Evolutionary conservation across 768 basidiomycete genomes (phyloP).

Genomic region (Auricularia sp.): DNA sequence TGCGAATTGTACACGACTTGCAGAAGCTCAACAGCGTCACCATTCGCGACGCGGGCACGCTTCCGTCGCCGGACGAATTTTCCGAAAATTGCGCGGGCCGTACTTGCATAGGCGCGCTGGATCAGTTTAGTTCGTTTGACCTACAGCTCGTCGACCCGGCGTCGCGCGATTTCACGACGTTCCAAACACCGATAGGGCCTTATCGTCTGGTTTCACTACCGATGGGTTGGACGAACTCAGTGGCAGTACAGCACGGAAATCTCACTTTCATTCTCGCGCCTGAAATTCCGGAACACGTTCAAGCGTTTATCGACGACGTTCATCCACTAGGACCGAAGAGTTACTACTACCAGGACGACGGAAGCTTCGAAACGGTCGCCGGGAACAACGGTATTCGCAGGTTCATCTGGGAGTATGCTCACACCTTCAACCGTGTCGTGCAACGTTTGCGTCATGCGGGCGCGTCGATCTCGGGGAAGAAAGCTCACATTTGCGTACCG

Average conservation of each 20-base stretch:
- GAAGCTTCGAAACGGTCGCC: constrained; percentile 24
- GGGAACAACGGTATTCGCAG: constrained; percentile 26
- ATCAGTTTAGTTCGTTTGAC: constrained; percentile 25
- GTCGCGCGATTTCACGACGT: constrained; percentile 31
- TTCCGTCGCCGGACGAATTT: constrained; percentile 23
- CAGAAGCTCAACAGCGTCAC: constrained; percentile 25
- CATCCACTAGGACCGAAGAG: constrained; percentile 24
- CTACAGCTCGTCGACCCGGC: constrained; percentile 18
- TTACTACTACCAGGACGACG: constrained; percentile 18
- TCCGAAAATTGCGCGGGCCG: constrained; percentile 26
- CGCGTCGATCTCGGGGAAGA: constrained; percentile 27
- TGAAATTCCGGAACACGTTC: constrained; percentile 29
- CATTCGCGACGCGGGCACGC: constrained; percentile 20
- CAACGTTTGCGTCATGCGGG: too few relatives aligned
- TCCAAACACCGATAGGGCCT: constrained; percentile 27
- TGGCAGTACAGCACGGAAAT: constrained; percentile 31
- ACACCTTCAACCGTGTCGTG: constrained; percentile 25
- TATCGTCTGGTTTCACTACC: constrained; percentile 23
- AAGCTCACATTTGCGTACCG: constrained; percentile 20
- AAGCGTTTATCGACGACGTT: constrained; percentile 31
- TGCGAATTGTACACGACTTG: constrained; percentile 27
- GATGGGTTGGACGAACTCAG: constrained; percentile 33
- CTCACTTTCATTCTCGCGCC: constrained; percentile 26
- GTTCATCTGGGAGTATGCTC: constrained; percentile 32
- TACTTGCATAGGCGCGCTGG: constrained; percentile 13